Evolutionary conservation across 768 basidiomycete genomes (phyloP), one percentile per base, ranked within the genome.

Genomic region (Suillus paluster): DNA sequence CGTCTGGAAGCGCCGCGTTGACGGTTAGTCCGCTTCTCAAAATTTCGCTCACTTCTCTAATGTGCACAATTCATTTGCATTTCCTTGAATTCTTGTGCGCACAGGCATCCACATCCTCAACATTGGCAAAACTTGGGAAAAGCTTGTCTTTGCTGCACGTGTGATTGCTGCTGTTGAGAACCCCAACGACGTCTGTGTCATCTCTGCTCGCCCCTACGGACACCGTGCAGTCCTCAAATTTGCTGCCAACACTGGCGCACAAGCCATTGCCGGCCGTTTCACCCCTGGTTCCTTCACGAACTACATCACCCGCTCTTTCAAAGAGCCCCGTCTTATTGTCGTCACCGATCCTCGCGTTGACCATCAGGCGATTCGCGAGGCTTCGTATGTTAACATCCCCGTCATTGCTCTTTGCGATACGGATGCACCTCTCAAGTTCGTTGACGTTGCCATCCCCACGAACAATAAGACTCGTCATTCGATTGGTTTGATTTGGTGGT

Each of bases 71-170:
- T 21, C 39, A 56, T 63, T 53, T 27, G 25, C 54, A 15, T 25
- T 23, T 1, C 39, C 23, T 55, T 55, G 38, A 55, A 55, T 57
- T 36, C 17, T 58, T 58, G 27, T 38, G 42, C 41, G 4, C 52
- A 25, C 77, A 97, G 96, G 96, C 68, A 94, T 98, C 78, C 91
- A 99, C 82, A 82, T 99, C 74, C 79, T 98, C 71, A 97, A 99
- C 88, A 91, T 99, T 69, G 97, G 97, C 74, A 99, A 99, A 87
- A 99, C 97, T 67, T 99, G 96, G 96, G 97, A 98, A 81, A 99
- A 99, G 80, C 87, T 99, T 67, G 95, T 99, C 67, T 86, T 99
- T 71, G 97, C 97, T 63, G 97, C 97, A 65, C 94, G 97, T 76
- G 86, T 99, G 72, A 96, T 99, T 71, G 96, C 96, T 70, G 91